These are phyloP conservation scores for Chytriomyces hyalinus DNA, from an alignment of 192 early-diverging fungal species.

Conservation along the genomic window DNA sequence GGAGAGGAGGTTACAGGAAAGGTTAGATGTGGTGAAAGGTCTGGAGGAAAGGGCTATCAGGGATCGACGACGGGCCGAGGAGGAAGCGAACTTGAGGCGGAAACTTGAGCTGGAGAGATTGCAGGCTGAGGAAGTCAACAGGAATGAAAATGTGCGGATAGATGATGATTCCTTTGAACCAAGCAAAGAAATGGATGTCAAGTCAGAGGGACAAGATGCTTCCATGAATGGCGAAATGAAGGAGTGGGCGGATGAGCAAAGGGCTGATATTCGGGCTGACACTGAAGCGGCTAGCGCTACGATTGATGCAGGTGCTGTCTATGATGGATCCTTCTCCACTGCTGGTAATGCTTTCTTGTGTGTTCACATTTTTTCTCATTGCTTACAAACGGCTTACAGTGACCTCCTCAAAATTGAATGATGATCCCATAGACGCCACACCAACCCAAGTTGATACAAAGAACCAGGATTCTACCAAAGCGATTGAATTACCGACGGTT, in stretches of 20 bases:
- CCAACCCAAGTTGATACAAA: too few species aligned
- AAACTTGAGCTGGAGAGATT: neutral
- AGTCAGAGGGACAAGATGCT: neutral
- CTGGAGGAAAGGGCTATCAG: neutral
- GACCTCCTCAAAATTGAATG: too few species aligned
- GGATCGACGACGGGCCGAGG: neutral
- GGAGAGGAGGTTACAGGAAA: slow-evolving; percentile 8
- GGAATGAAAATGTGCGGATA: neutral
- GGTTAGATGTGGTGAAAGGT: slow-evolving; percentile 8
- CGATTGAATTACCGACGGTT: too few species aligned
- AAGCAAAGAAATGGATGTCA: too few species aligned
- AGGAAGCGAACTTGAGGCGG: too few species aligned
- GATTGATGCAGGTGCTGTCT: too few species aligned
- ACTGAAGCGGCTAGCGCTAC: too few species aligned
- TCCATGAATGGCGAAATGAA: neutral
- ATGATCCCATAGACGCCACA: too few species aligned
- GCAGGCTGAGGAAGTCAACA: neutral
- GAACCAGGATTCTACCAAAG: too few species aligned
- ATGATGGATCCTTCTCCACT: neutral
- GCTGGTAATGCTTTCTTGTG: neutral
- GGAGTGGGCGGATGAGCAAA: neutral
- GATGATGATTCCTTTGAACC: too few species aligned
- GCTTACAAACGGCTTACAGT: too few species aligned
- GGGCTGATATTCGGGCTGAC: neutral
- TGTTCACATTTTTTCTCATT: neutral